These are phyloP conservation scores for Periconia sp. DNA, from an alignment of 2,329 filamentous ascomycete species.

Conservation along the genomic window DNA sequence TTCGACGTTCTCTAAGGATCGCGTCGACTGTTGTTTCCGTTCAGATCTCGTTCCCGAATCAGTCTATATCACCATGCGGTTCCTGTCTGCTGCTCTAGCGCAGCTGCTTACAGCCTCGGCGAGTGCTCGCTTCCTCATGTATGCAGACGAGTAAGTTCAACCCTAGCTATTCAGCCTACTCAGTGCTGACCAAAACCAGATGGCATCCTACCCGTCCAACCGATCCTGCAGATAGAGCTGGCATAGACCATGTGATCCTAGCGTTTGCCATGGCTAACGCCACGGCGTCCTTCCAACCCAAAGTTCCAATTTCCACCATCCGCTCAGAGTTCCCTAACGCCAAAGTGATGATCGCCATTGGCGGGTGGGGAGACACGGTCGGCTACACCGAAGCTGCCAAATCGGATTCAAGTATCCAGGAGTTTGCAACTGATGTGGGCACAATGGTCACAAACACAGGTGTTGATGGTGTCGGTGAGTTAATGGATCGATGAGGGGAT, in stretches of 20 bases:
- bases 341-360: conserved; percentile 73
- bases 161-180: background rate
- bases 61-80: conserved; percentile 24
- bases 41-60: background rate
- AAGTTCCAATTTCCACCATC: conserved; percentile 58
- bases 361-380: conserved; percentile 73
- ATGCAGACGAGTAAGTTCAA: conserved; percentile 39
- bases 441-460: conserved; percentile 66
- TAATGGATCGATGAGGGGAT: background rate
- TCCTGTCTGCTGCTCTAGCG: conserved; percentile 20
- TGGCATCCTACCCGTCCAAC: conserved; percentile 41
- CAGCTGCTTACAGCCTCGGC: conserved; percentile 18
- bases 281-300: conserved; percentile 58
- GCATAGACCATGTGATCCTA: conserved; percentile 44
- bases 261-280: conserved; percentile 49
- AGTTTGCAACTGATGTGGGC: conserved; percentile 69
- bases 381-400: conserved; percentile 67
- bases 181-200: conserved; percentile 17
- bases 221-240: conserved; percentile 32
- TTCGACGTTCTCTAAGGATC: no score
- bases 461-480: conserved; percentile 68
- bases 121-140: conserved; percentile 38
- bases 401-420: conserved; percentile 57
- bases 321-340: conserved; percentile 62
- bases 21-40: no score